These are phyloP conservation scores for Hypoxylon perforatum DNA, from an alignment of 495 filamentous ascomycete species.

Conservation along the genomic window DNA sequence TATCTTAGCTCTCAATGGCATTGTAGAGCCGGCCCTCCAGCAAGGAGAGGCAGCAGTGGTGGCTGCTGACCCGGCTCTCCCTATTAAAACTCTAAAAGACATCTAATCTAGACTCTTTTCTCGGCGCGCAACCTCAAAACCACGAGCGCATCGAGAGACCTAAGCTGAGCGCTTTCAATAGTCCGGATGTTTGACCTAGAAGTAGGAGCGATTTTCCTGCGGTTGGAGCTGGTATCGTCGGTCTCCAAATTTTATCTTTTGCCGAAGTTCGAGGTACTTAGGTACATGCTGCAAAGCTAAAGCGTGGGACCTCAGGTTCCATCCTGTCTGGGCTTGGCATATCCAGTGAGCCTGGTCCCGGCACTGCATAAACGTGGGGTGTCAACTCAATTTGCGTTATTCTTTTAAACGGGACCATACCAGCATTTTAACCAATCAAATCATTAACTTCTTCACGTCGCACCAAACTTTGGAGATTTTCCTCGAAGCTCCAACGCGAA, in stretches of 20 bases:
- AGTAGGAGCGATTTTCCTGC: conserved; percentile 1
- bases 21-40: conserved; percentile 57
- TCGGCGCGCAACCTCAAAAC: conserved; percentile 38
- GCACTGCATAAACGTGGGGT: conserved; percentile 14
- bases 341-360: not conserved
- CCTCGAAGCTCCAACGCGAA: conserved; percentile 15
- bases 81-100: conserved; percentile 54
- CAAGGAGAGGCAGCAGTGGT: conserved; percentile 49
- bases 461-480: conserved; percentile 31
- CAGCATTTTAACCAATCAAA: conserved; percentile 23
- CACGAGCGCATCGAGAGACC: conserved; percentile 39
- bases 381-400: conserved; percentile 5
- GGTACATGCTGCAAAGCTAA: conserved; percentile 10
- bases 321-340: conserved; percentile 1
- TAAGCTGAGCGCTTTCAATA: conserved; percentile 19
- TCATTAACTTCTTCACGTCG: conserved; percentile 9
- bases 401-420: conserved; percentile 6
- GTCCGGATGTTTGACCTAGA: conserved; percentile 4
- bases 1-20: conserved; percentile 92
- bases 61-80: conserved; percentile 54
- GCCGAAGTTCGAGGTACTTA: conserved; percentile 19
- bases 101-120: conserved; percentile 47
- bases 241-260: conserved; percentile 33
- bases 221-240: conserved; percentile 25
- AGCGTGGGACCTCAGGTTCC: no score